Evolutionary conservation across 2,329 filamentous ascomycete genomes (phyloP).

Genomic region (Atkinsonella hypoxylon): DNA sequence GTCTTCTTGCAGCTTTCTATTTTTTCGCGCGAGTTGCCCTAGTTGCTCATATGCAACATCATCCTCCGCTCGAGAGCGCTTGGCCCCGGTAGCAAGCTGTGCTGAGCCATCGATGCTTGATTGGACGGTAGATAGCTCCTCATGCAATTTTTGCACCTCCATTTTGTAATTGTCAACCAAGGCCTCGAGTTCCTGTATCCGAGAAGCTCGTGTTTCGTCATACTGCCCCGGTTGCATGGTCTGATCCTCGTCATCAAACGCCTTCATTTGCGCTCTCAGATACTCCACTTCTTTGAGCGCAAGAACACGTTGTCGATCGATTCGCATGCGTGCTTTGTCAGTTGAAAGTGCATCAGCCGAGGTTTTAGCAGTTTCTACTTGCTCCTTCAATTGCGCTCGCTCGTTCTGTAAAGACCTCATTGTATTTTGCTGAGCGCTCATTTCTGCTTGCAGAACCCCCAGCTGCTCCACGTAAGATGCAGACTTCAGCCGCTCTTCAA

Average conservation of each 20-base stretch:
- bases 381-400: slow-evolving; percentile 47
- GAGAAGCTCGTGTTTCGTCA: slow-evolving; percentile 61
- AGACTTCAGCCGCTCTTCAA: slow-evolving; percentile 70
- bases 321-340: slow-evolving; percentile 59
- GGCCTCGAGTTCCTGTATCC: slow-evolving; percentile 72
- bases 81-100: slow-evolving; percentile 37
- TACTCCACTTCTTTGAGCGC: slow-evolving; percentile 91
- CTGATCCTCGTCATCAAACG: slow-evolving; percentile 76
- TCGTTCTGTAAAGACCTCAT: slow-evolving; percentile 63
- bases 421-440: slow-evolving; percentile 62
- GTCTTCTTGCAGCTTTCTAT: slow-evolving; percentile 72
- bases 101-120: slow-evolving; percentile 19
- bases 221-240: slow-evolving; percentile 73
- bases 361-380: slow-evolving; percentile 58
- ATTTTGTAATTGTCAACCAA: slow-evolving; percentile 76
- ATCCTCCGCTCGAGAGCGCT: slow-evolving; percentile 52
- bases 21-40: slow-evolving; percentile 77
- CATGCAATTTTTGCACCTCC: slow-evolving; percentile 64
- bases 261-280: slow-evolving; percentile 80
- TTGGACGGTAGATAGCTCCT: slow-evolving; percentile 60
- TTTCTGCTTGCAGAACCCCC: slow-evolving; percentile 66
- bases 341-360: slow-evolving; percentile 33
- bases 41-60: slow-evolving; percentile 58
- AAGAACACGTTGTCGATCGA: slow-evolving; percentile 76
- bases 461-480: slow-evolving; percentile 70